Evolutionary conservation across 208 protist species (phyloP).

Genomic region (Angomonas ambiguus): DNA sequence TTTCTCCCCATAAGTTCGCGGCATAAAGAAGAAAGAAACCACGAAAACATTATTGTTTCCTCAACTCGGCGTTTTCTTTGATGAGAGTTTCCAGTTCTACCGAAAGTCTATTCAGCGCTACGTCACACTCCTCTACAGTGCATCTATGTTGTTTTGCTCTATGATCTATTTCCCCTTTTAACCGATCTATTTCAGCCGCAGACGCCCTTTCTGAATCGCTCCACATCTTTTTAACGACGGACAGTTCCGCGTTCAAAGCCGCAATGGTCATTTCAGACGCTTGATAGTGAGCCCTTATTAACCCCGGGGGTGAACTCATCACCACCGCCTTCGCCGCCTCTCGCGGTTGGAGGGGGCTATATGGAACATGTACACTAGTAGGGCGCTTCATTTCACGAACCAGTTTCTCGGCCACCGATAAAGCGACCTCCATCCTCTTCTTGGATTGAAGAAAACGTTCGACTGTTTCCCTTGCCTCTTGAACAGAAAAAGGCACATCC

Average conservation of each 20-base stretch:
- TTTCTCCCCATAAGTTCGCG: too few relatives aligned
- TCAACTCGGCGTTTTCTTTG: slow-evolving; percentile 56
- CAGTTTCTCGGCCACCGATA: too few relatives aligned
- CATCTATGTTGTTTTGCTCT: slow-evolving; percentile 15
- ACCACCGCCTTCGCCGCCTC: background rate
- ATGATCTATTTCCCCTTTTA: background rate
- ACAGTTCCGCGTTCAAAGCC: background rate
- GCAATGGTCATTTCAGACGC: background rate
- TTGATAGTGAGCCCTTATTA: background rate
- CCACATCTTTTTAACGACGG: background rate
- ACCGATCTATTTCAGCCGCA: background rate
- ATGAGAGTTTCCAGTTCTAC: slow-evolving; percentile 66
- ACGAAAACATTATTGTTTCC: too few relatives aligned
- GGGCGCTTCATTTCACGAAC: too few relatives aligned
- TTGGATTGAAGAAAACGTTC: background rate
- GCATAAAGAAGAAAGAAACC: too few relatives aligned
- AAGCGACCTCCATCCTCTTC: background rate
- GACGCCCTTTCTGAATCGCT: background rate
- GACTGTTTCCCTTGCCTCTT: background rate
- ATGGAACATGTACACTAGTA: too few relatives aligned
- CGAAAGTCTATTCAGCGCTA: slow-evolving; percentile 43
- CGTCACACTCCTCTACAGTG: slow-evolving; percentile 54
- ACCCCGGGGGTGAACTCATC: too few relatives aligned
- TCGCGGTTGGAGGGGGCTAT: background rate
- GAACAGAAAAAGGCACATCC: background rate